Conservation (phyloP, 2,329 filamentous ascomycete species). For the Ophiocordyceps polyrhachis-furcata region DNA sequence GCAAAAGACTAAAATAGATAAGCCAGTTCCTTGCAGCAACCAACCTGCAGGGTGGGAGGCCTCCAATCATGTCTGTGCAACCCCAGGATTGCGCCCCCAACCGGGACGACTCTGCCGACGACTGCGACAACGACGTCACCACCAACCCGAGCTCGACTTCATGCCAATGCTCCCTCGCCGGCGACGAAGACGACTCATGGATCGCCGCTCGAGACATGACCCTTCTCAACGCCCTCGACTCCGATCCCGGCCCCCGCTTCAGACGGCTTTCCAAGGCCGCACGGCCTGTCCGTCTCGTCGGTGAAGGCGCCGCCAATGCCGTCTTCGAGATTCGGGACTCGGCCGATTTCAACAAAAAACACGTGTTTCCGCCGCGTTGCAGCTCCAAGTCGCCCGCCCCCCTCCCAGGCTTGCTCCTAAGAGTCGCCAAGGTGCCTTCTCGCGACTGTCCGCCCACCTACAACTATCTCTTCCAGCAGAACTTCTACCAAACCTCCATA, state of each 20-base stretch:
- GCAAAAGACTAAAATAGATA: not conserved
- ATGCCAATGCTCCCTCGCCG: constrained; percentile 1
- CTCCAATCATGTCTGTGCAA: constrained; percentile 11
- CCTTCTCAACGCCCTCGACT: constrained; percentile 6
- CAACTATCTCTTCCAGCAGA: constrained; percentile 19
- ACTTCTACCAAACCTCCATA: constrained; percentile 16
- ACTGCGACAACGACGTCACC: constrained; percentile 3
- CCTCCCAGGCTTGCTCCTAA: constrained; percentile 16
- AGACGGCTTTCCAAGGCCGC: constrained; percentile 16
- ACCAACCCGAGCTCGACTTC: constrained; percentile 2
- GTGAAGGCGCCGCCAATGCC: constrained; percentile 61
- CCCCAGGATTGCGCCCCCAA: constrained; percentile 8
- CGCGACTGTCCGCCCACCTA: constrained; percentile 13
- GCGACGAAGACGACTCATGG: constrained; percentile 6
- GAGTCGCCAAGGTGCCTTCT: constrained; percentile 19
- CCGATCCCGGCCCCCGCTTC: constrained; percentile 5
- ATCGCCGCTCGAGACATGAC: constrained; percentile 8
- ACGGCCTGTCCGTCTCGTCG: constrained; percentile 23
- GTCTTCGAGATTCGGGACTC: constrained; percentile 41
- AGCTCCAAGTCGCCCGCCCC: not conserved
- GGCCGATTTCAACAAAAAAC: constrained; percentile 18
- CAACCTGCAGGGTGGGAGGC: constrained; percentile 7
- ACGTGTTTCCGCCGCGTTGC: constrained; percentile 5
- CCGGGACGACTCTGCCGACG: constrained; percentile 5
- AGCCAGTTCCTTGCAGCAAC: constrained; percentile 6